Percentiles rank a stretch among this genome's conserved stretches.
Conservation (phyloP, 1,284 basidiomycete genomes). For the Fomitopsis schrenkii region DNA sequence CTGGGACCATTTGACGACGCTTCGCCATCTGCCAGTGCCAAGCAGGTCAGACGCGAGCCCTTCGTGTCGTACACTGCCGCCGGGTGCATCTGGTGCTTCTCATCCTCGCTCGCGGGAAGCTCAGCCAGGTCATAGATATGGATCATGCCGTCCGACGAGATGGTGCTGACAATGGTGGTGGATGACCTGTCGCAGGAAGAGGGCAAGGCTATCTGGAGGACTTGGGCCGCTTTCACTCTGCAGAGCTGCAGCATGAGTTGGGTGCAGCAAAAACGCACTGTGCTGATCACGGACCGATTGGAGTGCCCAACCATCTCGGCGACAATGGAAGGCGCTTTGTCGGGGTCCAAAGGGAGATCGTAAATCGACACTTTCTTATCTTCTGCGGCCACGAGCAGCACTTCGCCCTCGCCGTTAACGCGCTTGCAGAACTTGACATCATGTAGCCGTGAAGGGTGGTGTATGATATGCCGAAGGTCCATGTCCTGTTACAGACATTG, state of each 20-base stretch:
- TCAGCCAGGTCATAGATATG: slow-evolving; percentile 71
- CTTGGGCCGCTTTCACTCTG: slow-evolving; percentile 73
- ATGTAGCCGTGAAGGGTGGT: slow-evolving; percentile 77
- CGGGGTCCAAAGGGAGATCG: slow-evolving; percentile 40
- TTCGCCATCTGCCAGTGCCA: slow-evolving; percentile 65
- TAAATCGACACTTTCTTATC: slow-evolving; percentile 83
- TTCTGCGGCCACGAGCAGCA: slow-evolving; percentile 81
- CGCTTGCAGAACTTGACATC: slow-evolving; percentile 69
- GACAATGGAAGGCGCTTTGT: slow-evolving; percentile 43
- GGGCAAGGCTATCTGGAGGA: slow-evolving; percentile 53
- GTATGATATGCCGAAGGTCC: slow-evolving; percentile 61
- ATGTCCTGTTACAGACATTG: slow-evolving; percentile 18
- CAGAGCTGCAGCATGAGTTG: not conserved
- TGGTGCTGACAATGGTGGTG: slow-evolving; percentile 68
- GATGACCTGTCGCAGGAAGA: slow-evolving; percentile 28
- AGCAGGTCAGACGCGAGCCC: slow-evolving; percentile 79
- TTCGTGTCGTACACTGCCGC: slow-evolving; percentile 77
- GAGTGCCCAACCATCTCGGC: slow-evolving; percentile 68
- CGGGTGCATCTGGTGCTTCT: slow-evolving; percentile 44
- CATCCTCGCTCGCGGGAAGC: slow-evolving; percentile 26
- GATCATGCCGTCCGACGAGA: slow-evolving; percentile 83
- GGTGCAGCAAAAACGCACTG: too few species aligned
- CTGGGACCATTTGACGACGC: slow-evolving; percentile 15
- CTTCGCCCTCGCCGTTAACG: slow-evolving; percentile 49
- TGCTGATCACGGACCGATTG: slow-evolving; percentile 54